Percentiles rank a stretch among this genome's conserved stretches.
Conservation (phyloP, 257 asterid genomes). For the Cordia subcordata region DNA sequence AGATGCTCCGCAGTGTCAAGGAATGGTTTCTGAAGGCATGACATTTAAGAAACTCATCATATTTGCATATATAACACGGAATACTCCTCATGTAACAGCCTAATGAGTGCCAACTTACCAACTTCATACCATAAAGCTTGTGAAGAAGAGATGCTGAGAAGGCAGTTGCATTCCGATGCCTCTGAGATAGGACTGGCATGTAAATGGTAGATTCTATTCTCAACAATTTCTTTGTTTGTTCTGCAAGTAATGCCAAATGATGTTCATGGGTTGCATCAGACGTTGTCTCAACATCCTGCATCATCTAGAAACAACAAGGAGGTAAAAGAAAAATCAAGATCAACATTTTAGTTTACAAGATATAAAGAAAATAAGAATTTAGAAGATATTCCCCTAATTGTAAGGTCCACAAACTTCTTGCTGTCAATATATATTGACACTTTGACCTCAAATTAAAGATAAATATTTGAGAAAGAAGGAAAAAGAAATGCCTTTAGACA, state of each 20-base stretch:
- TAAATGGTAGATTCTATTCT: constrained; percentile 50
- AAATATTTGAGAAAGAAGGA: no score
- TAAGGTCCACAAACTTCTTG: no score
- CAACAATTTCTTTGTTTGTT: constrained; percentile 59
- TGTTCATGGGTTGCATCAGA: constrained; percentile 71
- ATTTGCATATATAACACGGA: constrained; percentile 17
- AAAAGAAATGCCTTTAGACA: no score
- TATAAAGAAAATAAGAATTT: no score
- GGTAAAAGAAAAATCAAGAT: neutral
- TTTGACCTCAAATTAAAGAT: no score
- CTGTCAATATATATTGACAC: no score
- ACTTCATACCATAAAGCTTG: constrained; percentile 82
- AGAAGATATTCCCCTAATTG: no score
- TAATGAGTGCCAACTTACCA: constrained; percentile 40
- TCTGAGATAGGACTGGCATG: constrained; percentile 65
- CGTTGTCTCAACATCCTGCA: constrained; percentile 78
- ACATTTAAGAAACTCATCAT: constrained; percentile 21
- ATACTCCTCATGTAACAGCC: neutral
- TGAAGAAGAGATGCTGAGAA: constrained; percentile 86
- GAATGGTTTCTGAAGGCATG: constrained; percentile 74
- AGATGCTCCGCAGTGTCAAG: constrained; percentile 85
- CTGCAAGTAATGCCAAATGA: constrained; percentile 85
- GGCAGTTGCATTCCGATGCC: constrained; percentile 75
- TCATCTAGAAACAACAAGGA: constrained; percentile 38
- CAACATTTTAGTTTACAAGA: neutral